Base-by-base conservation (phyloP, 306 rosid genomes). In the Lotus japonicus region DNA sequence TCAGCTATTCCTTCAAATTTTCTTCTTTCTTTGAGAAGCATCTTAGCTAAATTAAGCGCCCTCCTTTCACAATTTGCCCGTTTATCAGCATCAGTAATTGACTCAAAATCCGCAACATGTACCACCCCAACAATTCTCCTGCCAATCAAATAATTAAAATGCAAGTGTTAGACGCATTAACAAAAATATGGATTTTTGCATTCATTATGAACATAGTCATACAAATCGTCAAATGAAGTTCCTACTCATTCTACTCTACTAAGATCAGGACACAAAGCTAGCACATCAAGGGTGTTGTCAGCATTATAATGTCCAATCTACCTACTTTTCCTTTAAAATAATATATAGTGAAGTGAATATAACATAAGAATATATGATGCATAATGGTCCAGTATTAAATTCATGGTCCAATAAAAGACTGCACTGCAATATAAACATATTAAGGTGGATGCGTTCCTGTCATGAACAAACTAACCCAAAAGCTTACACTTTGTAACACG, bases 121-220 rank as follows among this genome's bases (percentile, higher is more conserved):
- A 89, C 96, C 71, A 90, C 92, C 14, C 99, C 96, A 60, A 88
- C 95, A 23, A 94, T 88, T 72, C 98, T 83, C 96, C 97, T 92
- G 84, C 21, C 35, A 71, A 65, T 62, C 58, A 55, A 28, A 66
- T 59, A n/a, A 49, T 60, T 23, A 31, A 53, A 55, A 50, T 18
- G 12, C 13, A 68, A 66, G 17, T 43, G 66, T 66, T 43, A 76
- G 43, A 44, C 56, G 33, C 52, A 15, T n/a, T 2, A 17, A 38
- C 28, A 7, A 11, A 35, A 54, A 54, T 44, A 14, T 28, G 36
- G 10, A 33, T 43, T 58, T 75, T 44, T 23, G 5, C 9, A 49
- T 44, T 41, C 42, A n/a, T 59, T 11, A 9, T 50, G 55, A 13
- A 14, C 11, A 23, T 4, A 18, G 18, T 35, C 44, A 55, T 41